phyloP scores from a whole-genome alignment of 495 filamentous ascomycete species.

The Aspergillus olivimuriae region DNA sequence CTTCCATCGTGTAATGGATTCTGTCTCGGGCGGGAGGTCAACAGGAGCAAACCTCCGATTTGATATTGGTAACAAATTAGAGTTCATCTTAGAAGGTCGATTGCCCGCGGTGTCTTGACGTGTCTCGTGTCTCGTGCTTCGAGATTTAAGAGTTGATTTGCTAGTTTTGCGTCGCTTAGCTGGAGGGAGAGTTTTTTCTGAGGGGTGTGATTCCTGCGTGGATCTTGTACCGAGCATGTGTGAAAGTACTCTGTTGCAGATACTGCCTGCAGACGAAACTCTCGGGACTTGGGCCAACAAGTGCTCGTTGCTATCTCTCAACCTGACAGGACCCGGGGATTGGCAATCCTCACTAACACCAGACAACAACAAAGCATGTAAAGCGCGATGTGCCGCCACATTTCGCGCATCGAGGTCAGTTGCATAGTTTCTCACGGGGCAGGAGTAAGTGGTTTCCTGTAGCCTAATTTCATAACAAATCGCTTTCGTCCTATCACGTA shows the following conservation, averaged over 20 bases:
- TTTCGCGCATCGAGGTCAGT: slow-evolving; percentile 19
- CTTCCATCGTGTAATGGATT: slow-evolving; percentile 14
- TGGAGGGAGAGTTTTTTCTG: too few species aligned
- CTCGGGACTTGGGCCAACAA: slow-evolving; percentile 10
- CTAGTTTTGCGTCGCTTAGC: neutral
- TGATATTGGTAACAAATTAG: slow-evolving; percentile 19
- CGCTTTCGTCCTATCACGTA: slow-evolving; percentile 3
- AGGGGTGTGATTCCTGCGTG: too few species aligned
- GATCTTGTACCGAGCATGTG: too few species aligned
- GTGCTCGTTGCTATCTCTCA: slow-evolving; percentile 2
- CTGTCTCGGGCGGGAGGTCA: neutral
- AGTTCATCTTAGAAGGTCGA: slow-evolving; percentile 9
- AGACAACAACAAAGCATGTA: slow-evolving; percentile 18
- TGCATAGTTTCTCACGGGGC: slow-evolving; percentile 8
- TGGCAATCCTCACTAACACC: neutral
- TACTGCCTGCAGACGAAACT: neutral
- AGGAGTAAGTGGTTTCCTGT: slow-evolving; percentile 9
- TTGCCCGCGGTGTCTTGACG: too few species aligned
- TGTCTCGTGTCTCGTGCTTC: too few species aligned
- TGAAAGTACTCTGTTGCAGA: too few species aligned
- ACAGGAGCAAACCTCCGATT: slow-evolving; percentile 15
- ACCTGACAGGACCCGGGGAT: neutral
- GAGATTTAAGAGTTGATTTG: neutral
- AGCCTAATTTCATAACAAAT: slow-evolving; percentile 21
- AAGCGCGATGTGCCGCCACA: slow-evolving; percentile 21